Evolutionary conservation across 192 early-diverging fungal genomes (phyloP), one percentile per base, ranked within the genome.

Genomic region (Coemansia sp.): DNA sequence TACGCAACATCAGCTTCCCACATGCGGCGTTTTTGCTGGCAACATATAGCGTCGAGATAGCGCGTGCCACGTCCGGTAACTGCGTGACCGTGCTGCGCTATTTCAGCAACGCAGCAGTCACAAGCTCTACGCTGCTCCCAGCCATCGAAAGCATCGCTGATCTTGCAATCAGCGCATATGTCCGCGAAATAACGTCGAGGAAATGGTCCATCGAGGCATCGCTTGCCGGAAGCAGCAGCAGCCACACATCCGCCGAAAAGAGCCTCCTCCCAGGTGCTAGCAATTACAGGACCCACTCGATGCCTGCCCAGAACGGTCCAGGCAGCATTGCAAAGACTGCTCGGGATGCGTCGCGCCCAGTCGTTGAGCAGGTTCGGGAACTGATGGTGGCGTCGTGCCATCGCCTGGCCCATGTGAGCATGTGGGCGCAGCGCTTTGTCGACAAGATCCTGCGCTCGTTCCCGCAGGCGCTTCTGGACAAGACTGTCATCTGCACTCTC

Each of bases 41-140:
- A 6, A 87, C 95, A 2, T 88, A 92, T 63, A 85, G 92, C 50
- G 84, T 95, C 15, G 97, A 99, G 64, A 79, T 83, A 6, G 84
- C 92, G 67, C 84, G 93, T 22, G 89, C 88, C 30, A 68, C 77
- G 30, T 64, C 87, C 33, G 88, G 90, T 22, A 75, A 86, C 72
- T 90, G 86, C 57, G 84, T 84, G 3, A 85, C 86, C 45, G 84
- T 95, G 40, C 74, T 92, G 31, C 82, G 83, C 50, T 98, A 98
- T 65, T 89, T 98, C 61, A 80, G 84, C 74, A 94, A 97, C 64
- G 84, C 92, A 31, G 89, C 93, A 17, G 87, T 94, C 44, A 89
- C 89, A 61, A 81, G 85, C 34, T 91, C 88, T 17, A 84, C 86
- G 7, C 69, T 94, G 33, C 87, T 89, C 37, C 79, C 79, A 1